Base-by-base conservation (phyloP, 2,329 filamentous ascomycete genomes). In the Gyromitra esculenta region DNA sequence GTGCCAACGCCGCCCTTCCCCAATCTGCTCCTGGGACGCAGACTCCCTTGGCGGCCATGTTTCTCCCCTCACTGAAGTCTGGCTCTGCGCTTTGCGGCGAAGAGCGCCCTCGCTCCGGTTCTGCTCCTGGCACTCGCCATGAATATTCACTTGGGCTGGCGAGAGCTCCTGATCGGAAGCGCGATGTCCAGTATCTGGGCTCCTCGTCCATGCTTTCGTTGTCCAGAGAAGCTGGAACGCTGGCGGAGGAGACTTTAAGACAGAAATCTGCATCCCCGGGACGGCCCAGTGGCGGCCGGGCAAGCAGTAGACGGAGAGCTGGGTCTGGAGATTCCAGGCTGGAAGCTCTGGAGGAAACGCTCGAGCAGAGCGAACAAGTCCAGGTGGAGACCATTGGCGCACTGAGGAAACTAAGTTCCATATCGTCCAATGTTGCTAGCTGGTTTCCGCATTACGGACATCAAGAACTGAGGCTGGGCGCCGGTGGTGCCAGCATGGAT, bases 361-460 rank as follows among this genome's bases (percentile, higher is more conserved):
- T 39, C 1, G 65, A 45, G 50, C 52, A 65, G 2, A 59, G n/a
- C 3, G 77, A 78, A 9, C 64, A 69, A 52, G 67, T 50, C 1
- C 71, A 74, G 64, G 71, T 56, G 8, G 80, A 81, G 66, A 79
- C 80, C 5, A 79, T 80, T 41, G 78, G 80, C 35, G 80, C 79
- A 7, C 56, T 81, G 9, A 77, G 76, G 43, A 79, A 78, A 15
- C 73, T 81, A n/a, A 79, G 71, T 43, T 71, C 71, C 1, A 73
- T 81, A 43, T 78, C 78, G 62, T 79, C 76, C 18, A 79, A 79
- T 50, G 80, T 80, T 21, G 79, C 78, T 0, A 76, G 73, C 35
- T 78, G 80, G 57, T 79, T 81, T 65, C 80, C 80, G 25, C 76
- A 81, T 52, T 80, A 81, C 48, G 80, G 79, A 1, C 79, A 80